Percentiles rank a stretch among this genome's conserved stretches.
Evolutionary conservation across 2,329 filamentous ascomycete species (phyloP).

Genomic region (Paecilomyces dactylethromorphus): DNA sequence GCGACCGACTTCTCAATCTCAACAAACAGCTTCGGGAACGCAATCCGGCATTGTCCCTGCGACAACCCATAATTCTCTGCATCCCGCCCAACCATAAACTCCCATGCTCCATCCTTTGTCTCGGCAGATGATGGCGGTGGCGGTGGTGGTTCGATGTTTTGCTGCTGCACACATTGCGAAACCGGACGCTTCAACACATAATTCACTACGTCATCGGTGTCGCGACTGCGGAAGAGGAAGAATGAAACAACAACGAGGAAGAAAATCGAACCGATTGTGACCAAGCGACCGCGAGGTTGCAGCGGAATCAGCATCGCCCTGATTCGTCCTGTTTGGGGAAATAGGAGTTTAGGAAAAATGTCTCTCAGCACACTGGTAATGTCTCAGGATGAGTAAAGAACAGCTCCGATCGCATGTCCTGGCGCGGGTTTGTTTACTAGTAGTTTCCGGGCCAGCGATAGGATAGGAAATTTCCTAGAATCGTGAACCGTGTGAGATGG

Average conservation of each 20-base stretch:
- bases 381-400: not conserved
- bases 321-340: constrained; percentile 6
- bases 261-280: constrained; percentile 18
- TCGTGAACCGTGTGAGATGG: not conserved
- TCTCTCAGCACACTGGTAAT: not conserved
- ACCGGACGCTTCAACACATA: constrained; percentile 15
- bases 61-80: constrained; percentile 31
- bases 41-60: constrained; percentile 28
- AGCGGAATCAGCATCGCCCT: not conserved
- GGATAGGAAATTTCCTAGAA: not conserved
- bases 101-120: constrained; percentile 17
- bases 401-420: not conserved
- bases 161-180: not conserved
- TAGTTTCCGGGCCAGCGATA: not conserved
- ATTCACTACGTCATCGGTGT: constrained; percentile 11
- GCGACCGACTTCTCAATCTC: constrained; percentile 29
- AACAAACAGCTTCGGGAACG: constrained; percentile 34
- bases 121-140: not conserved
- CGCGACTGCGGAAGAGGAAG: constrained; percentile 13
- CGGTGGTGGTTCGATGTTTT: not conserved
- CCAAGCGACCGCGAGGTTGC: constrained; percentile 18
- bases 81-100: constrained; percentile 26
- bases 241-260: constrained; percentile 22
- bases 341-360: not conserved
- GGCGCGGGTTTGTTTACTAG: not conserved